Base-by-base conservation (phyloP, 768 basidiomycete species). In the Suillus plorans region DNA sequence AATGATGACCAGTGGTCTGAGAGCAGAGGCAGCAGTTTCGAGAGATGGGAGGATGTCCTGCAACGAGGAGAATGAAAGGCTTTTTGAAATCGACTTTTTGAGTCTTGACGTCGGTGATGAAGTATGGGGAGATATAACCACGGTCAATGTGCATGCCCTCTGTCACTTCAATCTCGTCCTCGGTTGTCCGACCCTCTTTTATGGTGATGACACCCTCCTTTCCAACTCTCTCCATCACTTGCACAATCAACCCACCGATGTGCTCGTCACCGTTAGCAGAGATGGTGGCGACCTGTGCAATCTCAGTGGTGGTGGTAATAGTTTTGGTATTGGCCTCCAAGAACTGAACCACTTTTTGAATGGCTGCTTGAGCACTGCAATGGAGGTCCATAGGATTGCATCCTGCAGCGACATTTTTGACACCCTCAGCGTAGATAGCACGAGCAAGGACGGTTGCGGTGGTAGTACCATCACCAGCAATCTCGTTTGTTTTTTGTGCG, bases 111-210 rank as follows among this genome's bases (percentile, higher is more conserved):
- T 99, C 95, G 69, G 97, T 99, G 80, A 99, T 89, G 78, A 99
- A 97, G 86, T 98, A 98, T 0, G 96, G 94, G 1, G 93, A 95
- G 80, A 98, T 97, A 85, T 87, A 99, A 25, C 97, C 97, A 61
- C 97, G 92, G 86, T 99, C 97, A 81, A 99, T 98, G 73, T 95
- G 89, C 97, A 99, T 99, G 78, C 97, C 97, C 81, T 99, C 97
- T 31, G 97, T 98, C 73, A 99, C 95, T 77, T 99, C 97, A 75
- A 98, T 98, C 80, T 97, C 95, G 74, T 99, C 97, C 71, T 98
- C 95, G 69, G 96, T 97, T 7, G 97, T 99, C 71, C 91, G 89
- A 50, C 97, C 97, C 79, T 99, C 97, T 84, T 99, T 99, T 78
- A 99, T 95, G 58, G 97, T 99, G 83, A 99, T 99, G 74, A 99